Conservation (phyloP, 805 yeast genomes). For the Trichomonascus vanleenenianus region DNA sequence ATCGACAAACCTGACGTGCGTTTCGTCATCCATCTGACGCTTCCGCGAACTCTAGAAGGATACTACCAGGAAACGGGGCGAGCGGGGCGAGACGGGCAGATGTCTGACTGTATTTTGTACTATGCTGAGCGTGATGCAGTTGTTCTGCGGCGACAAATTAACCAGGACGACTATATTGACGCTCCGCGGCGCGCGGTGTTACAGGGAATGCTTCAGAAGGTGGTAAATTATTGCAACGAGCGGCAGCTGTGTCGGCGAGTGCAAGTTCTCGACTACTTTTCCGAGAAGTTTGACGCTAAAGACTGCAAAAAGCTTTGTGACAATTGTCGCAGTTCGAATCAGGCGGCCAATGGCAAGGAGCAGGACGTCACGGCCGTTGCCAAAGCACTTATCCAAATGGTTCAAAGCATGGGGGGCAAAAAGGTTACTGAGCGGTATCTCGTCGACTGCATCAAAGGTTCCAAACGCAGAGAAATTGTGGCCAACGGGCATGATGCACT, state of each 20-base stretch:
- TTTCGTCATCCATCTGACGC: conserved; percentile 77
- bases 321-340: conserved; percentile 48
- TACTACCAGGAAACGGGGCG: conserved; percentile 98
- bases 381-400: conserved; percentile 48
- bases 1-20: conserved; percentile 95
- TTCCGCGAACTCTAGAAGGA: conserved; percentile 90
- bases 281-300: conserved; percentile 64
- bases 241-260: conserved; percentile 82
- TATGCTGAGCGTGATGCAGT: conserved; percentile 77
- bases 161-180: conserved; percentile 62
- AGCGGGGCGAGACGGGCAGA: conserved; percentile 92
- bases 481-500: conserved; percentile 53
- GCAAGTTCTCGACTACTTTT: conserved; percentile 84
- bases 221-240: conserved; percentile 87
- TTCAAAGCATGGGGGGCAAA: conserved; percentile 41
- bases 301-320: conserved; percentile 74
- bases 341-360: conserved; percentile 18
- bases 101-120: conserved; percentile 75
- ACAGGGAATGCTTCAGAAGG: conserved; percentile 66
- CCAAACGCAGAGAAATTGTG: conserved; percentile 52
- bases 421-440: conserved; percentile 71
- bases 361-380: conserved; percentile 66
- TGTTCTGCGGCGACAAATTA: conserved; percentile 66
- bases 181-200: conserved; percentile 66
- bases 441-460: conserved; percentile 77